These are phyloP conservation scores for Phytophthora citricola DNA, from an alignment of 352 stramenopile genomes.

Conservation along the genomic window DNA sequence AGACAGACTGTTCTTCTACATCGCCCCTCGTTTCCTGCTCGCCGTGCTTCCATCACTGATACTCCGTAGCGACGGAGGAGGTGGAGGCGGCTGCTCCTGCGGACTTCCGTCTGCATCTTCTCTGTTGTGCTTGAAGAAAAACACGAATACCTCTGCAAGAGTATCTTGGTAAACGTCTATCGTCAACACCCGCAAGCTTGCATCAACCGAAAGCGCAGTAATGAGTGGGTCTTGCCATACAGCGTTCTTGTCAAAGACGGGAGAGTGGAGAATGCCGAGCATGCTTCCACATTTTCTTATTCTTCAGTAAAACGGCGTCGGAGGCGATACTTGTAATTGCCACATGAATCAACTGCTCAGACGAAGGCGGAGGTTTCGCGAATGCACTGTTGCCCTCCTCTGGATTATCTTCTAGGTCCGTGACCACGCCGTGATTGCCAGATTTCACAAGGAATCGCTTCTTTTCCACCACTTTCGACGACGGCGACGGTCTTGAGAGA, in stretches of 20 bases:
- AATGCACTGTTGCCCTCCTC: constrained; percentile 10
- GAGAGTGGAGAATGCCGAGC: constrained; percentile 47
- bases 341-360: constrained; percentile 70
- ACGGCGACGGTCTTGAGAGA: constrained; percentile 33
- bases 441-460: constrained; percentile 74
- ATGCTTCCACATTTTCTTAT: constrained; percentile 53
- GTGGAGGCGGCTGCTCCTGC: constrained; percentile 15
- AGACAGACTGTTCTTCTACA: constrained; percentile 35
- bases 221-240: constrained; percentile 82
- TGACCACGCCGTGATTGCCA: constrained; percentile 46
- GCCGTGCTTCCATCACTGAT: constrained; percentile 35
- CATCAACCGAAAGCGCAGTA: constrained; percentile 75
- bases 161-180: constrained; percentile 85
- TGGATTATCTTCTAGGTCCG: constrained; percentile 25
- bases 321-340: constrained; percentile 74
- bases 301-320: constrained; percentile 67
- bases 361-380: constrained; percentile 31
- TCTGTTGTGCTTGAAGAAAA: constrained; percentile 69
- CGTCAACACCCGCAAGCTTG: constrained; percentile 67
- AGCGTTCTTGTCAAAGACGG: constrained; percentile 41
- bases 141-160: constrained; percentile 75
- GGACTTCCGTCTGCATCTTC: constrained; percentile 22
- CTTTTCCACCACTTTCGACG: constrained; percentile 37
- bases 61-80: constrained; percentile 34
- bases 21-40: constrained; percentile 28